A percentile compares a stretch with the other conserved stretches of the same genome.
Conservation (phyloP, 2,329 filamentous ascomycete genomes). For the Dactylellina drechsleri region DNA sequence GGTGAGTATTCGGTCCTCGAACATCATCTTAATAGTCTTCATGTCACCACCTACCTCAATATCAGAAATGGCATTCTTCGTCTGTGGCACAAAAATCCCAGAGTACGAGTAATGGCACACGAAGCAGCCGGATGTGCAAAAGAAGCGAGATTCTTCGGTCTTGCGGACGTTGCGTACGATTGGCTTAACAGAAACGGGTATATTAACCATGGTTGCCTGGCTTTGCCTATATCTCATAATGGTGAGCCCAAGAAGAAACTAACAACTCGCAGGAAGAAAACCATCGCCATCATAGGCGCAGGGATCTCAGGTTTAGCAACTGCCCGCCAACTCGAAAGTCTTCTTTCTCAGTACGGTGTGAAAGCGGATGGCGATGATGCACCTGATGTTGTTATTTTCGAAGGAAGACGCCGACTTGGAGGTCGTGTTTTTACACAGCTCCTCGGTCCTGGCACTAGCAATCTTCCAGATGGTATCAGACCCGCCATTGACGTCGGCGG, state of each 20-base stretch:
- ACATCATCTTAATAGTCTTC: constrained; percentile 82
- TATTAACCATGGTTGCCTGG: constrained; percentile 94
- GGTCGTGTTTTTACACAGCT: constrained; percentile 91
- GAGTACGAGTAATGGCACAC: constrained; percentile 80
- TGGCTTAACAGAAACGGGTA: constrained; percentile 92
- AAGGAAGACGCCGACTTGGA: constrained; percentile 86
- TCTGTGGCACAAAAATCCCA: constrained; percentile 86
- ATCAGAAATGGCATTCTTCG: constrained; percentile 93
- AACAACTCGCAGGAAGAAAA: constrained; percentile 67
- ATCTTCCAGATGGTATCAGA: constrained; percentile 68
- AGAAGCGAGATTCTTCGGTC: constrained; percentile 86
- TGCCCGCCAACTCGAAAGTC: constrained; percentile 86
- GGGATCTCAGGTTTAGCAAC: constrained; percentile 94
- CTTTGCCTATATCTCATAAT: constrained; percentile 67
- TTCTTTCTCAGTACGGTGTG: constrained; percentile 82
- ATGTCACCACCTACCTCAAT: constrained; percentile 95
- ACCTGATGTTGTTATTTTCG: constrained; percentile 79
- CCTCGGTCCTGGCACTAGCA: constrained; percentile 69
- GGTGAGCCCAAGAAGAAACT: constrained; percentile 59
- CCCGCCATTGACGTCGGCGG: constrained; percentile 92
- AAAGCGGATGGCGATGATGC: constrained; percentile 72
- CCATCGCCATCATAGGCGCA: constrained; percentile 86
- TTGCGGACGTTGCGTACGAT: constrained; percentile 87
- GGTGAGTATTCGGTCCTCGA: constrained; percentile 84
- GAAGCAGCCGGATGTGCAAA: constrained; percentile 91